Evolutionary conservation across 169 alveolate genomes (phyloP).

Genomic region (Plasmodium gallinaceum): DNA sequence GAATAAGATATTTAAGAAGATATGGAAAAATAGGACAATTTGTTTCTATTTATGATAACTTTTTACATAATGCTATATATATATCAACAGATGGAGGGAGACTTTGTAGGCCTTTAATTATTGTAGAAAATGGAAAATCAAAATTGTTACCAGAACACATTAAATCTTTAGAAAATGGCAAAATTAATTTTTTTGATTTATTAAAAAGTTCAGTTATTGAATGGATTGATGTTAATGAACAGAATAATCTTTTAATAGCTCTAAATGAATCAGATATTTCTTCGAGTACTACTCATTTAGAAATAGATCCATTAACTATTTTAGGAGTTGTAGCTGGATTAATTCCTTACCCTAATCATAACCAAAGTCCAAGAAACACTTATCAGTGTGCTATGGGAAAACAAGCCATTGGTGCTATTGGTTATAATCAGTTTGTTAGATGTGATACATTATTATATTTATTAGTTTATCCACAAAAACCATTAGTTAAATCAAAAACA

Average conservation of each 20-base stretch:
- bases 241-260: constrained; percentile 97
- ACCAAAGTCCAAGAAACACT: constrained; percentile 99
- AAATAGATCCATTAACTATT: constrained; percentile 97
- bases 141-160: constrained; percentile 81
- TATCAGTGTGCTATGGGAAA: constrained; percentile 99
- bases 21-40: constrained; percentile 97
- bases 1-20: constrained; percentile 95
- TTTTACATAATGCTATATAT: constrained; percentile 93
- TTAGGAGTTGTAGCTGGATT: constrained; percentile 99
- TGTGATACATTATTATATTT: constrained; percentile 95
- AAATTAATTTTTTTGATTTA: constrained; percentile 83
- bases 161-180: constrained; percentile 83
- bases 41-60: constrained; percentile 95
- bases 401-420: constrained; percentile 99
- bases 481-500: constrained; percentile 97
- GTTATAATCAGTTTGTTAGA: constrained; percentile 94
- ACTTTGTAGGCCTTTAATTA: constrained; percentile 97
- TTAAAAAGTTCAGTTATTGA: constrained; percentile 94
- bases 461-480: constrained; percentile 98
- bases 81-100: constrained; percentile 99
- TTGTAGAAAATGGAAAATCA: constrained; percentile 95
- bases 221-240: constrained; percentile 99
- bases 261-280: constrained; percentile 92
- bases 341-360: constrained; percentile 99
- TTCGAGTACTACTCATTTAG: constrained; percentile 97